A percentile compares a stretch with the other conserved stretches of the same genome.
Conservation (phyloP, 495 filamentous ascomycete species). For the Saxispiralis lemnorum region DNA sequence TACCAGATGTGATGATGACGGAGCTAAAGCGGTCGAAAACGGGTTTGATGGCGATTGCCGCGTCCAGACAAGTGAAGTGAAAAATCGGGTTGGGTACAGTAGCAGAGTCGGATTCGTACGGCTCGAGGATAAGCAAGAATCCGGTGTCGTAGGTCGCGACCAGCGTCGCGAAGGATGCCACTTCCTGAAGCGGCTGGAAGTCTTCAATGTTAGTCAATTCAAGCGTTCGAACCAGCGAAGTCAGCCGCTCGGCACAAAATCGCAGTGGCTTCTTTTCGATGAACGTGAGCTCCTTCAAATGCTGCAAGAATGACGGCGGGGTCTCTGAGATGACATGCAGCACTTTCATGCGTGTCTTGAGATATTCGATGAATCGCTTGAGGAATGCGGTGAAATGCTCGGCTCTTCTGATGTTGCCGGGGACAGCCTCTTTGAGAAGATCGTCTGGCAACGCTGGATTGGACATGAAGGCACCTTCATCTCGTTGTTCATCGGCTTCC, state of each 20-base stretch:
- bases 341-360: conserved; percentile 93
- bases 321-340: conserved; percentile 93
- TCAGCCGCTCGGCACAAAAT: conserved; percentile 89
- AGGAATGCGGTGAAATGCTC: conserved; percentile 94
- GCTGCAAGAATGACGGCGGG: conserved; percentile 78
- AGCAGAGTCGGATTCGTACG: conserved; percentile 86
- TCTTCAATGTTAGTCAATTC: conserved; percentile 97
- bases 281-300: conserved; percentile 87
- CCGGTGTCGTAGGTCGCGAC: conserved; percentile 96
- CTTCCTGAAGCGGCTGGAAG: conserved; percentile 90
- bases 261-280: conserved; percentile 93
- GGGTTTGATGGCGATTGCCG: conserved; percentile 94
- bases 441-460: conserved; percentile 78
- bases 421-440: conserved; percentile 78
- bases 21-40: conserved; percentile 95
- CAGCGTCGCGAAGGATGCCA: conserved; percentile 95
- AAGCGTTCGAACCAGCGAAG: conserved; percentile 83
- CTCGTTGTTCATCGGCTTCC: conserved; percentile 67
- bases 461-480: conserved; percentile 92
- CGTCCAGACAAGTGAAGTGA: conserved; percentile 93
- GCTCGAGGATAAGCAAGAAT: conserved; percentile 88
- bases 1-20: conserved; percentile 96
- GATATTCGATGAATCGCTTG: conserved; percentile 91
- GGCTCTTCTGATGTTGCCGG: conserved; percentile 86
- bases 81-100: conserved; percentile 90